phyloP scores from a whole-genome alignment of 2,329 filamentous ascomycete species.

The Fusarium oxysporum region DNA sequence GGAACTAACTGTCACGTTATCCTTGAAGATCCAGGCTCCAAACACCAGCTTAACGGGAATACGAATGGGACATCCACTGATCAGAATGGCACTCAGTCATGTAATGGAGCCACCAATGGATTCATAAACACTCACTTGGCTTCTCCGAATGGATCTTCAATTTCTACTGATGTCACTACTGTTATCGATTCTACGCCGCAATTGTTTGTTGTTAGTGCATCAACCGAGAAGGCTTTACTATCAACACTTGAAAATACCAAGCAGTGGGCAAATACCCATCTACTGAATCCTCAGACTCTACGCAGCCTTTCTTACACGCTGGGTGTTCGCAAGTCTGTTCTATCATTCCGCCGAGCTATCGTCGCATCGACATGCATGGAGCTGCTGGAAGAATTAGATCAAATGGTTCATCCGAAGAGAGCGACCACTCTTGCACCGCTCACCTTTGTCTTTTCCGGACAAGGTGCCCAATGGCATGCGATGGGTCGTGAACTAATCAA shows the following conservation, averaged over 20 bases:
- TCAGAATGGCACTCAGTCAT: accelerated
- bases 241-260: background rate
- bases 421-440: background rate
- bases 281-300: background rate
- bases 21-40: background rate
- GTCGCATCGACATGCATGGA: background rate
- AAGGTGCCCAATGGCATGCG: constrained; percentile 3
- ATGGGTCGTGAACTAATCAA: background rate
- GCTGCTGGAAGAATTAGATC: background rate
- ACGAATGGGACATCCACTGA: background rate
- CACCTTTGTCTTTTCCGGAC: constrained; percentile 1
- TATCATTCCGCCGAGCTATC: constrained; percentile 1
- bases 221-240: background rate
- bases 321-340: background rate
- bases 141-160: background rate
- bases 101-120: background rate
- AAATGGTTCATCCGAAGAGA: background rate
- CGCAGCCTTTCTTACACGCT: background rate
- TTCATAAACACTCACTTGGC: too few species aligned
- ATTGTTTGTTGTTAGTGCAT: background rate
- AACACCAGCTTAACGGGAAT: background rate
- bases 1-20: constrained; percentile 13
- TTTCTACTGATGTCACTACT: too few species aligned
- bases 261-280: background rate
- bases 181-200: background rate